Conservation (phyloP, 495 filamentous ascomycete species). For the Penicillium chermesinum region DNA sequence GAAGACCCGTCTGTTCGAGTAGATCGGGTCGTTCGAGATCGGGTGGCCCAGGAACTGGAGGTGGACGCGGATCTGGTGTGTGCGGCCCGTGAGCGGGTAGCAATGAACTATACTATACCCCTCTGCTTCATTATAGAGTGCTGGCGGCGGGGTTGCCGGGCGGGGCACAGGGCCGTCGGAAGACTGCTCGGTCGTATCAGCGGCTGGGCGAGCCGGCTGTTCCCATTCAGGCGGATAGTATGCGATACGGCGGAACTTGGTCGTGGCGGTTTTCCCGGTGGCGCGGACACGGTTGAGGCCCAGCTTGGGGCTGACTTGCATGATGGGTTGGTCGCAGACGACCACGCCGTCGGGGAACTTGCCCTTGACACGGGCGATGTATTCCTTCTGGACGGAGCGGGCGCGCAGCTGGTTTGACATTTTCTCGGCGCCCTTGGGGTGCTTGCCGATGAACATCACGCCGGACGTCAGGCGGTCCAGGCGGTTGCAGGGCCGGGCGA, state of each 20-base stretch:
- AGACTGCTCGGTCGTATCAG: conserved; percentile 9
- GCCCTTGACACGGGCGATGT: conserved; percentile 85
- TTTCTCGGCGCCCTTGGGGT: conserved; percentile 68
- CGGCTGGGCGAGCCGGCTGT: conserved; percentile 5
- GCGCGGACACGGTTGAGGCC: conserved; percentile 90
- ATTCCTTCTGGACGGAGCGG: conserved; percentile 86
- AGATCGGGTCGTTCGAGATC: conserved; percentile 95
- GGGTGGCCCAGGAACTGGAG: conserved; percentile 92
- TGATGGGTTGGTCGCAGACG: conserved; percentile 87
- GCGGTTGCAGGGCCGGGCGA: conserved; percentile 82
- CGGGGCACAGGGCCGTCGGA: conserved; percentile 32
- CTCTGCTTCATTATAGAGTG: conserved; percentile 33
- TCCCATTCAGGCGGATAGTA: conserved; percentile 62
- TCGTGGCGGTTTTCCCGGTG: conserved; percentile 82
- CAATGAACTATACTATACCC: conserved; percentile 96
- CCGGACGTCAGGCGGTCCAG: conserved; percentile 93
- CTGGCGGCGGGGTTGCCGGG: conserved; percentile 27
- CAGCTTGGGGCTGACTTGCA: conserved; percentile 90
- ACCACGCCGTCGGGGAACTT: conserved; percentile 78
- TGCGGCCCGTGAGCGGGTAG: conserved; percentile 85
- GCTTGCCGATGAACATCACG: conserved; percentile 95
- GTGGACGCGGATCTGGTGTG: conserved; percentile 92
- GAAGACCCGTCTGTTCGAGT: conserved; percentile 89
- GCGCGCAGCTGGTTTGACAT: conserved; percentile 65
- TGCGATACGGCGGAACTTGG: conserved; percentile 81